Percentiles rank a stretch among this genome's conserved stretches.
Conservation (phyloP, 169 alveolate genomes). For the Cryptosporidium canis region DNA sequence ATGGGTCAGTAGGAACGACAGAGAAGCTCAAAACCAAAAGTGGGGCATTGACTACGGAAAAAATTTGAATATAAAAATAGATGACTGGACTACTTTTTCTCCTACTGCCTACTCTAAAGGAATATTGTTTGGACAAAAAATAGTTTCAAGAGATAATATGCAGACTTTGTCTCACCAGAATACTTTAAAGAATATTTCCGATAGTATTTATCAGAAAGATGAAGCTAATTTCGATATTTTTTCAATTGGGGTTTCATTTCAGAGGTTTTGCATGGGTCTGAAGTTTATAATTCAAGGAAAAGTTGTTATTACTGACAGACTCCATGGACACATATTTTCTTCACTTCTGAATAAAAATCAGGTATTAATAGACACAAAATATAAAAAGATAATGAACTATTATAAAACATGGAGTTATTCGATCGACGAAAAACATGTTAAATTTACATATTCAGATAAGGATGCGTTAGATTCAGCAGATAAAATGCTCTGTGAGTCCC, state of each 20-base stretch:
- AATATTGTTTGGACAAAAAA: constrained; percentile 6
- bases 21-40: constrained; percentile 14
- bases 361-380: constrained; percentile 54
- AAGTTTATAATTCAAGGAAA: constrained; percentile 60
- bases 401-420: constrained; percentile 62
- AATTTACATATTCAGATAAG: constrained; percentile 18
- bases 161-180: background rate
- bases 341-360: constrained; percentile 51
- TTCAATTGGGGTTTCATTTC: constrained; percentile 27
- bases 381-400: constrained; percentile 42
- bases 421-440: constrained; percentile 4
- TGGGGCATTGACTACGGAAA: background rate
- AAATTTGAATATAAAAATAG: constrained; percentile 19
- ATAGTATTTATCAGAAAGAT: background rate
- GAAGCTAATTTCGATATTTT: constrained; percentile 20
- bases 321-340: constrained; percentile 71
- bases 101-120: constrained; percentile 44
- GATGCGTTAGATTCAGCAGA: constrained; percentile 40
- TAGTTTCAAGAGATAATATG: background rate
- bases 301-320: constrained; percentile 56
- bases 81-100: constrained; percentile 45
- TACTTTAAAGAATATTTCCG: background rate
- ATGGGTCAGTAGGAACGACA: constrained; percentile 59
- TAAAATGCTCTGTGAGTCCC: background rate
- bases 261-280: constrained; percentile 66